phyloP scores from a whole-genome alignment of 2,329 filamentous ascomycete species.

The Diplodia corticola region DNA sequence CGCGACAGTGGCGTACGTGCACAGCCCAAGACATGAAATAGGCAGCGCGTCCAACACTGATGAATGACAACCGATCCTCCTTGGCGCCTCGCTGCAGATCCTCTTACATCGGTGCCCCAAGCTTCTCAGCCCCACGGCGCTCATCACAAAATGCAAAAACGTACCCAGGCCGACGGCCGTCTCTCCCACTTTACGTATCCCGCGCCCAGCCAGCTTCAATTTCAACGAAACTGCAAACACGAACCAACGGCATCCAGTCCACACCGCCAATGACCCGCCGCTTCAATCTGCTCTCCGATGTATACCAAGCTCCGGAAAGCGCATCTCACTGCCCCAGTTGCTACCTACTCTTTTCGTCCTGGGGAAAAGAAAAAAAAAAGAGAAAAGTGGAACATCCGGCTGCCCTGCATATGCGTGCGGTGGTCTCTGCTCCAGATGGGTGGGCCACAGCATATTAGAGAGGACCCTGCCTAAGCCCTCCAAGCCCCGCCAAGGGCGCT shows the following conservation, averaged over 20 bases:
- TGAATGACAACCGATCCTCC: not conserved
- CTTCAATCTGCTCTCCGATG: not conserved
- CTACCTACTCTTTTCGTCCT: too few species aligned
- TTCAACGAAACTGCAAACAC: not conserved
- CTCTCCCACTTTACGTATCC: not conserved
- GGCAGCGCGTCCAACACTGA: not conserved
- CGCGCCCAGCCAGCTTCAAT: not conserved
- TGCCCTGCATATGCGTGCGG: too few species aligned
- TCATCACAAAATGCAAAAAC: slow-evolving; percentile 1
- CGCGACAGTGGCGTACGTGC: not conserved
- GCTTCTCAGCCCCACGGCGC: not conserved
- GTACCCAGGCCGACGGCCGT: not conserved
- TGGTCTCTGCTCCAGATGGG: too few species aligned
- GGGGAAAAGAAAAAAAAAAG: too few species aligned
- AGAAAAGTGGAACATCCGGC: too few species aligned
- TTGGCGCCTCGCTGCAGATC: not conserved
- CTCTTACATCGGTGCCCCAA: not conserved
- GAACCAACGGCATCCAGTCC: not conserved
- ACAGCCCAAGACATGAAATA: not conserved
- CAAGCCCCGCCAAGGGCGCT: too few species aligned
- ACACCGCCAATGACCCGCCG: not conserved
- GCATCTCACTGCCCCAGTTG: not conserved
- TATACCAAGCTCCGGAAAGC: too few species aligned
- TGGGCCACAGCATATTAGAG: too few species aligned
- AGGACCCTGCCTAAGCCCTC: too few species aligned